These are phyloP conservation scores for Geosmithia flava DNA, from an alignment of 2,329 filamentous ascomycete species.

Conservation along the genomic window DNA sequence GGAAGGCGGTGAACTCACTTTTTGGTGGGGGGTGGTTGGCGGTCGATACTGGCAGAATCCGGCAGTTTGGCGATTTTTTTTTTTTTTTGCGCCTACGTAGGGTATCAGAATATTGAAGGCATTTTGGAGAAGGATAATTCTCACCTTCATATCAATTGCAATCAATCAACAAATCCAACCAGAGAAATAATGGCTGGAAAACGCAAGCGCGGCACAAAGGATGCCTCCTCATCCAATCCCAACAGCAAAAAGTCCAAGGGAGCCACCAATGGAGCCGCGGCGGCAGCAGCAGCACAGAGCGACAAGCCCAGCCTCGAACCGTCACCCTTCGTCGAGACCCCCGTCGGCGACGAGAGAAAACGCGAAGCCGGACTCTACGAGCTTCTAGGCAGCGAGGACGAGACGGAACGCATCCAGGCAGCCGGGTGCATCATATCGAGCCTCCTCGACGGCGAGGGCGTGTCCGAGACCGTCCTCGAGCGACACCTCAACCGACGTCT, in stretches of 20 bases:
- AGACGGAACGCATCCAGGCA: conserved; percentile 40
- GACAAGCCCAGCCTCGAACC: conserved; percentile 18
- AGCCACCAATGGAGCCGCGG: conserved; percentile 4
- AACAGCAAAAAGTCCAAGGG: conserved; percentile 19
- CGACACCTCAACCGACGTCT: conserved; percentile 55
- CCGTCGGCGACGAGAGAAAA: conserved; percentile 38
- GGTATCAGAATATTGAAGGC: neutral
- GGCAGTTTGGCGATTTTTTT: conserved; percentile 5
- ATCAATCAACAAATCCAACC: neutral
- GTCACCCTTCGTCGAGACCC: conserved; percentile 36
- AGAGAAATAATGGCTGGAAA: conserved; percentile 13
- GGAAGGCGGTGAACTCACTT: conserved; percentile 7
- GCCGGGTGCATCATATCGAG: conserved; percentile 46
- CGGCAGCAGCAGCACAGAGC: conserved; percentile 3
- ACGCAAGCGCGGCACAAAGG: conserved; percentile 20
- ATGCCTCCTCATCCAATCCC: conserved; percentile 8
- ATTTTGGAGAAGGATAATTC: neutral
- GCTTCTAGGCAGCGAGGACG: conserved; percentile 46
- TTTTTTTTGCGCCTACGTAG: neutral
- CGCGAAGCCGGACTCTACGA: conserved; percentile 49
- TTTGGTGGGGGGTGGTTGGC: neutral
- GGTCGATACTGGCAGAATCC: conserved; percentile 8
- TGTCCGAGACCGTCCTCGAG: conserved; percentile 38
- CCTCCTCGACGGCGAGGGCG: conserved; percentile 31
- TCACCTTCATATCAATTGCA: too few species aligned